Evolutionary conservation across 75 land plant species (phyloP), one percentile per base, ranked within the genome.

Genomic region (Cupressus sempervirens): DNA sequence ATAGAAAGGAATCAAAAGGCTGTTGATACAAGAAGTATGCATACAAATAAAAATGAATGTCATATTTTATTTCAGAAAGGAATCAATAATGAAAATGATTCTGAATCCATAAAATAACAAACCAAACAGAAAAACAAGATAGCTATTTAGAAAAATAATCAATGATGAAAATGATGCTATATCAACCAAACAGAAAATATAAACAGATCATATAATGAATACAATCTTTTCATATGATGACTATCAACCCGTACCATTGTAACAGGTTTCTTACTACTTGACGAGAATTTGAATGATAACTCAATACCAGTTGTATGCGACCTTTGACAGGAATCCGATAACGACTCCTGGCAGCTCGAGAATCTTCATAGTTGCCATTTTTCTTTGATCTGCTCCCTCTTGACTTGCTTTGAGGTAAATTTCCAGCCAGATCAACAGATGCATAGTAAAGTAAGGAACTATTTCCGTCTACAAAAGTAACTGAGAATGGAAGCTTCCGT

Each of bases 221-320:
- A 35, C 18, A 14, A 15, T 75, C 23, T 36, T 75, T 35, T 36
- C 18, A 56, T 1, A 56, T 75, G 77, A 75, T 15, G 4, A 36
- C 20, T 15, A 30, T 77, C n/a, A n/a, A 26, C 46, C 41, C 7
- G 38, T 77, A 35, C 48, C 10, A 77, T 77, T 41, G 15, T 43
- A 26, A 79, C 23, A 23, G 11, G 4, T 26, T 26, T 26, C 18
- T 77, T 40, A 10, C n/a, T 16, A 40, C 10, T 76, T 79, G 46
- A 40, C 45, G 23, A 79, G 13, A 50, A 82, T 82, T 20, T 86
- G 52, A 85, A 81, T 83, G 75, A 76, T 58, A 58, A 58, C 0
- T 23, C 53, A 88, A 50, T 96, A 97, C 99, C 98, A 98, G 91
- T 86, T 96, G 98, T 85, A 98, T 94, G 18, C 98, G 95, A 30